Conservation (phyloP, 352 stramenopile genomes). For the Detonula confervacea region DNA sequence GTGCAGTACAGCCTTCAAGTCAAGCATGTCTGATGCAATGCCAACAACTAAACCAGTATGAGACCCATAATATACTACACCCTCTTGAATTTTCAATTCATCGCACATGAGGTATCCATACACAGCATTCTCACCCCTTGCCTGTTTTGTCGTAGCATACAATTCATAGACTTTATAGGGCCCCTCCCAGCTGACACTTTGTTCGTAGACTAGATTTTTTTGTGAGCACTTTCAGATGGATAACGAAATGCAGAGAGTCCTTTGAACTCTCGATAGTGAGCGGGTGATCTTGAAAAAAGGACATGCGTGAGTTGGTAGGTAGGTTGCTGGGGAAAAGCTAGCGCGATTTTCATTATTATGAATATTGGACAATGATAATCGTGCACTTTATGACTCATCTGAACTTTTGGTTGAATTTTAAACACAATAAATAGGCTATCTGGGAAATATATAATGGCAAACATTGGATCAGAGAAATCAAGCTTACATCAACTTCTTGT, state of each 20-base stretch:
- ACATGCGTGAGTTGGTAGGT: neutral
- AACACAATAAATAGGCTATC: too few species aligned
- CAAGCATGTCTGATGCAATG: neutral
- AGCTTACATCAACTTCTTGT: too few species aligned
- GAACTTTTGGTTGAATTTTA: too few species aligned
- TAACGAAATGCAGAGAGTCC: slow-evolving; percentile 1
- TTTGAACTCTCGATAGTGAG: slow-evolving; percentile 1
- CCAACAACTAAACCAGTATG: neutral
- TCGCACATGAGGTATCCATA: neutral
- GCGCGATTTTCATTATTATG: too few species aligned
- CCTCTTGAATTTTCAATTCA: neutral
- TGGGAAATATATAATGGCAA: too few species aligned
- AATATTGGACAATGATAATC: too few species aligned
- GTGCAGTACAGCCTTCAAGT: neutral
- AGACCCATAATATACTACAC: neutral
- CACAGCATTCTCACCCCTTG: neutral
- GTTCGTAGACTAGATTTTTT: neutral
- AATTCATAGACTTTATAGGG: neutral
- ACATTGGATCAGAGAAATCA: too few species aligned
- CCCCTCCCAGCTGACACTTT: neutral
- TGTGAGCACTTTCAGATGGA: neutral
- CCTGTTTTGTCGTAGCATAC: neutral
- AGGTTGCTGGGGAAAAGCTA: neutral
- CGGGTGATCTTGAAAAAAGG: neutral
- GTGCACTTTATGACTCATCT: too few species aligned